A percentile compares a stretch with the other conserved stretches of the same genome.
phyloP scores from a whole-genome alignment of 352 stramenopile species.

The Globisporangium nunn region DNA sequence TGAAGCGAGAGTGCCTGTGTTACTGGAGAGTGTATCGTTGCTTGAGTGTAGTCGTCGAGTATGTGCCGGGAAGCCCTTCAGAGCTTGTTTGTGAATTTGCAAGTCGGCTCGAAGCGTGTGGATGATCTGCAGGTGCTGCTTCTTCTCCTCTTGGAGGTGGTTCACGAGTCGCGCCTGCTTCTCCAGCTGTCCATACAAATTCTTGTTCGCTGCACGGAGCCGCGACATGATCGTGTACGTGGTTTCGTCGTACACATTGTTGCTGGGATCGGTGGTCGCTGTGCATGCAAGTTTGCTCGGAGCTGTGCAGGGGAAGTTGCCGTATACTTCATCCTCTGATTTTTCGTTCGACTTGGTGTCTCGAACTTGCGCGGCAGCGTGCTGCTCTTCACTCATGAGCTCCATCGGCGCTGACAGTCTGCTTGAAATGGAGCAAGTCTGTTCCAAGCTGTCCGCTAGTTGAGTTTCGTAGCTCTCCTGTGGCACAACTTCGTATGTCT shows the following conservation, averaged over 20 bases:
- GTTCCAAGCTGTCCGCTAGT: too few relatives aligned
- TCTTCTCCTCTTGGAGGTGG: constrained; percentile 43
- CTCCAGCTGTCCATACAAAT: constrained; percentile 33
- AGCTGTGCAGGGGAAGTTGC: neutral
- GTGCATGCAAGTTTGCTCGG: neutral
- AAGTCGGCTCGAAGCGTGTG: constrained; percentile 35
- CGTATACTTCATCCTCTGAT: neutral
- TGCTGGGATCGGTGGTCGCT: neutral
- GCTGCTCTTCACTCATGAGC: too few relatives aligned
- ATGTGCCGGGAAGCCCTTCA: constrained; percentile 21
- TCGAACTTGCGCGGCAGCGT: neutral
- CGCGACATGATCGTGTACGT: constrained; percentile 49
- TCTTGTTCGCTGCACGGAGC: constrained; percentile 42
- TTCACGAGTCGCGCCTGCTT: constrained; percentile 42
- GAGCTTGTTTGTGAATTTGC: constrained; percentile 38
- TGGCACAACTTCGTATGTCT: constrained; percentile 21
- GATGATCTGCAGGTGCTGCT: constrained; percentile 31
- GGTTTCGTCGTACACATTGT: constrained; percentile 35
- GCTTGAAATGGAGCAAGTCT: too few relatives aligned
- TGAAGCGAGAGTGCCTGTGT: neutral
- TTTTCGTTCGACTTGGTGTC: neutral
- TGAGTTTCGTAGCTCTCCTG: neutral
- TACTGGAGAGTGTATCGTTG: neutral
- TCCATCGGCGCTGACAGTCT: too few relatives aligned
- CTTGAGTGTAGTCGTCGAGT: neutral